These are phyloP conservation scores for Ruellia speciosa DNA, from an alignment of 305 asterid genomes.

Conservation along the genomic window DNA sequence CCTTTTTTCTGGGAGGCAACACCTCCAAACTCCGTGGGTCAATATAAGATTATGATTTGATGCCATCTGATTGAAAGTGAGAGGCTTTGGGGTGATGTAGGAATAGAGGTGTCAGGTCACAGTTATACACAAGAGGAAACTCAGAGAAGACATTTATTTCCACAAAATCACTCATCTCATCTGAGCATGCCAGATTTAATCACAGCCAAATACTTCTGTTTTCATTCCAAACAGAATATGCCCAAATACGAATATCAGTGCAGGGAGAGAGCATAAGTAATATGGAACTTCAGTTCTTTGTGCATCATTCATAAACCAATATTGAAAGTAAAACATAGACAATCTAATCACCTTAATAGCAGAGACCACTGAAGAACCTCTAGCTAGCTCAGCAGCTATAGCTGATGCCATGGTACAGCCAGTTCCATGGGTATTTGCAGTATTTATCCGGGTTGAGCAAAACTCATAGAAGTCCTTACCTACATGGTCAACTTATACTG, in stretches of 20 bases:
- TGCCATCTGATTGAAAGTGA: too few relatives aligned
- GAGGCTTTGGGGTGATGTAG: too few relatives aligned
- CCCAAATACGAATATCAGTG: slow-evolving; percentile 2
- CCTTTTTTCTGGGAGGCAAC: too few relatives aligned
- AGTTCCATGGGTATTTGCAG: slow-evolving; percentile 86
- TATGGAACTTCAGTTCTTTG: too few relatives aligned
- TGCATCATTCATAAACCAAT: slow-evolving; percentile 17
- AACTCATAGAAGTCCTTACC: slow-evolving; percentile 75
- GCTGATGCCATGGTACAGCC: slow-evolving; percentile 89
- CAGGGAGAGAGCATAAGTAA: neutral
- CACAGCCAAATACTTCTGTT: slow-evolving; percentile 1
- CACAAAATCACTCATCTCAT: slow-evolving; percentile 9
- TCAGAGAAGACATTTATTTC: slow-evolving; percentile 5
- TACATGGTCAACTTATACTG: slow-evolving; percentile 13
- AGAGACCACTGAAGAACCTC: slow-evolving; percentile 59
- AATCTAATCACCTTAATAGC: slow-evolving; percentile 66
- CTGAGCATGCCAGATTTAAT: slow-evolving; percentile 5
- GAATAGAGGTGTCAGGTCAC: too few relatives aligned
- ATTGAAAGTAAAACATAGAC: slow-evolving; percentile 4
- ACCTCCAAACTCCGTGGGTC: too few relatives aligned
- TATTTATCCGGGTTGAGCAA: slow-evolving; percentile 52
- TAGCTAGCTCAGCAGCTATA: slow-evolving; percentile 93
- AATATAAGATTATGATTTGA: too few relatives aligned
- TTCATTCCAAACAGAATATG: neutral
- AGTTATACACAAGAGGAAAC: slow-evolving; percentile 7